Conservation (phyloP, 257 asterid species). For the Capsicum chinense region DNA sequence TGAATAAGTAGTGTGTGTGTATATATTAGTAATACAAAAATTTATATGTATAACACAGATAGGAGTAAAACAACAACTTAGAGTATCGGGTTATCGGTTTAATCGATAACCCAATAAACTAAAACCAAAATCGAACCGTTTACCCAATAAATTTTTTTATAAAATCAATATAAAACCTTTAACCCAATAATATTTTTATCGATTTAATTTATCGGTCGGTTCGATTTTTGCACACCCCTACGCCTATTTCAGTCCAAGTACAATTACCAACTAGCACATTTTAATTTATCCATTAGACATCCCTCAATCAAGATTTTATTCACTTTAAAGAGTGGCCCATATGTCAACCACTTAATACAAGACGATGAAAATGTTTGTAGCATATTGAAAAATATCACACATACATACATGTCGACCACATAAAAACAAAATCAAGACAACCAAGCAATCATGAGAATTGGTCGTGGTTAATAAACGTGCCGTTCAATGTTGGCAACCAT, state of each 20-base stretch:
- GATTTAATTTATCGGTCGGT: too few relatives aligned
- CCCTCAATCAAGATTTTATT: neutral
- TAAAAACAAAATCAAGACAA: slow-evolving; percentile 20
- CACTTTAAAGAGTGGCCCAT: slow-evolving; percentile 10
- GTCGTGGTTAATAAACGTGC: slow-evolving; percentile 24
- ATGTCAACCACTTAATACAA: slow-evolving; percentile 31
- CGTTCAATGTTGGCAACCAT: slow-evolving; percentile 36
- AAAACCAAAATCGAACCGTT: too few relatives aligned
- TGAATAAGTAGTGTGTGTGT: too few relatives aligned
- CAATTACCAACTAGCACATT: neutral
- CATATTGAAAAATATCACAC: neutral
- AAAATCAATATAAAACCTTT: too few relatives aligned
- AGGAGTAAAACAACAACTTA: too few relatives aligned
- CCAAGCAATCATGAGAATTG: neutral
- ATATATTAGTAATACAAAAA: too few relatives aligned
- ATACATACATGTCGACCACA: slow-evolving; percentile 21
- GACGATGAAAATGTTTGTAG: neutral
- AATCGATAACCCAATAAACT: too few relatives aligned
- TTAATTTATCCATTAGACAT: neutral
- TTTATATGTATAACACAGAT: too few relatives aligned
- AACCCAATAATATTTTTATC: too few relatives aligned
- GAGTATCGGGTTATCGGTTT: too few relatives aligned
- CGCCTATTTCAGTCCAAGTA: neutral
- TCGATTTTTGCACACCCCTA: too few relatives aligned
- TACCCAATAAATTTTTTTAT: too few relatives aligned